Evolutionary conservation across 129 eudicot species (phyloP), one percentile per base, ranked within the genome.

Genomic region (Silybum marianum): DNA sequence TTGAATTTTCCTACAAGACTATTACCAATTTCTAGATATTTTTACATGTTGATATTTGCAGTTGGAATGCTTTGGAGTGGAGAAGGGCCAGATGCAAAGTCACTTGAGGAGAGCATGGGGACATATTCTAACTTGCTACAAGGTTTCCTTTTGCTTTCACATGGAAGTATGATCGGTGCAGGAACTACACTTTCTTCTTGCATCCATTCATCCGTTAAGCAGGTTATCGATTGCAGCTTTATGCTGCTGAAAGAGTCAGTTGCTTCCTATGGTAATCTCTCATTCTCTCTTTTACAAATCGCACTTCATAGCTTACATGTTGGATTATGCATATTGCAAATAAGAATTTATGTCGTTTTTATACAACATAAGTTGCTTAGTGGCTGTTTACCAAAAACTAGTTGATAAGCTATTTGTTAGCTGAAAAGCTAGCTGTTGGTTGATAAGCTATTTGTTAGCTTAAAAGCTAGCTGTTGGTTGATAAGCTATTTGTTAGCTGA

Each of bases 61-160:
- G 99, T 89, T 78, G 98, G 99, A 82, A 89, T 95, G 95, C 92
- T 95, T 80, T 93, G 88, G 85, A 85, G 91, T 8, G 98, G 93
- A 84, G 93, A 83, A 66, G 84, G 85, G 30, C 90, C 93, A 40
- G 93, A 88, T 82, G 91, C 87, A 3, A 91, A 91, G 80, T 87
- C 73, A 76, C 89, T 96, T 30, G 99, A 96, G 81, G 98, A 96
- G 83, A 91, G 85, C 90, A 93, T 96, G 95, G 84, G 75, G 38
- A 36, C 91, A n/a, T 96, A 93, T 80, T 91, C 90, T 81, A 96
- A 96, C 85, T 67, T 80, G 70, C 86, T 96, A 58, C 99, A 93
- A 72, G 99, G 99, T 5, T 84, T 96, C 75, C 93, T 96, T 84
- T 82, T 96, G 82, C 90, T 85, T 73, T 91, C 92, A 79, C 92